These are phyloP conservation scores for Strobilomyces echinocephalus DNA, from an alignment of 768 basidiomycete genomes.

Conservation along the genomic window DNA sequence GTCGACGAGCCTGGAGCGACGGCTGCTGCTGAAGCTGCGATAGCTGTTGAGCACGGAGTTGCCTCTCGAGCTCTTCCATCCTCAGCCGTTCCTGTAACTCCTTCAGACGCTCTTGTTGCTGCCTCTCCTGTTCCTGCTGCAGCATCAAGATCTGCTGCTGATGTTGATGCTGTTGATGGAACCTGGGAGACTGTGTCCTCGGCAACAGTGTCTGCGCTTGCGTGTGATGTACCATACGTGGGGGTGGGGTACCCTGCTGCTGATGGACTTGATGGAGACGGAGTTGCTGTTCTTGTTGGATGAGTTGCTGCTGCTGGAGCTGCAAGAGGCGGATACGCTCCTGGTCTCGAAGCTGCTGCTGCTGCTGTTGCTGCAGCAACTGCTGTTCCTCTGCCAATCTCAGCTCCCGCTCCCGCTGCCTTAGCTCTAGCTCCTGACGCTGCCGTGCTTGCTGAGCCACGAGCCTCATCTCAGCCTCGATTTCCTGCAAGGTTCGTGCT, in stretches of 20 bases:
- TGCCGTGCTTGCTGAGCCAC: constrained; percentile 45
- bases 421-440: constrained; percentile 40
- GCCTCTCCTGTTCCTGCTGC: constrained; percentile 64
- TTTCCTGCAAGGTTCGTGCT: constrained; percentile 69
- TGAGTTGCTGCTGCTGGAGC: constrained; percentile 40
- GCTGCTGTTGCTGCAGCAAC: constrained; percentile 39
- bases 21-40: constrained; percentile 42
- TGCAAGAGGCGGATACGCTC: constrained; percentile 39
- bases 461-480: constrained; percentile 79
- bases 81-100: constrained; percentile 63
- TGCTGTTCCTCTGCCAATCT: constrained; percentile 31
- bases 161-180: constrained; percentile 71
- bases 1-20: constrained; percentile 34
- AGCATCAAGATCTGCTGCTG: constrained; percentile 64
- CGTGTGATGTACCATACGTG: constrained; percentile 53
- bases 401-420: constrained; percentile 44
- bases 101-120: constrained; percentile 50
- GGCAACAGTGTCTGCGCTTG: constrained; percentile 33
- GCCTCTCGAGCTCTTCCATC: constrained; percentile 63
- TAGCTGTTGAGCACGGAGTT: constrained; percentile 51
- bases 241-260: constrained; percentile 53
- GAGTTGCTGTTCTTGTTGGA: constrained; percentile 32
- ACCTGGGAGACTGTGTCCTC: constrained; percentile 72
- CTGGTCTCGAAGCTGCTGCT: constrained; percentile 37
- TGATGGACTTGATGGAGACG: constrained; percentile 37